Evolutionary conservation across 2,329 filamentous ascomycete genomes (phyloP).

Genomic region (Cladosporium sp.): DNA sequence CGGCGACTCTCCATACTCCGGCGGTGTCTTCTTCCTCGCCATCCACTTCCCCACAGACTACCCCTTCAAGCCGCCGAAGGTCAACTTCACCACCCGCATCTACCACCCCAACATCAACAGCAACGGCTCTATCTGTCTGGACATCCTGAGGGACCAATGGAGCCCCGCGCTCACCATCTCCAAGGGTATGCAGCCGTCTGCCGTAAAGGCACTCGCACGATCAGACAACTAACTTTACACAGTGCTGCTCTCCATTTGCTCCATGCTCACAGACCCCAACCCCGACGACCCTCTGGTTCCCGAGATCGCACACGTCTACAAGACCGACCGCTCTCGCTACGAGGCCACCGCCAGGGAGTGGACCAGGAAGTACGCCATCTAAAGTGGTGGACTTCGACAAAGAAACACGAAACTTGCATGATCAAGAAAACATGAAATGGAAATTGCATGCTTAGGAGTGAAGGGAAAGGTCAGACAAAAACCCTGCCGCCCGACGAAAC

Average conservation of each 20-base stretch:
- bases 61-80: conserved; percentile 99
- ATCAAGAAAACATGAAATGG: conserved; percentile 4
- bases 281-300: conserved; percentile 97
- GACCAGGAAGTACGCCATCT: conserved; percentile 99
- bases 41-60: conserved; percentile 99
- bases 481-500: background rate
- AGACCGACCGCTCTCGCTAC: conserved; percentile 93
- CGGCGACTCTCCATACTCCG: conserved; percentile 93
- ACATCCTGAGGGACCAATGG: conserved; percentile 99
- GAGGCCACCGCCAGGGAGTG: conserved; percentile 96
- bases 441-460: conserved; percentile 7
- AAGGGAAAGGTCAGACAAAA: conserved; percentile 1
- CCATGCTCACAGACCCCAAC: conserved; percentile 99
- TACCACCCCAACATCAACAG: conserved; percentile 99
- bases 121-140: conserved; percentile 97
- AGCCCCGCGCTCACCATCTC: conserved; percentile 97
- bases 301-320: conserved; percentile 99
- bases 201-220: too few relatives aligned
- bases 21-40: conserved; percentile 96
- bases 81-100: conserved; percentile 99
- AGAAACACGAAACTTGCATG: conserved; percentile 12
- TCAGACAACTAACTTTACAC: background rate
- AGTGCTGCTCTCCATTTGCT: conserved; percentile 99
- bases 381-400: conserved; percentile 25
- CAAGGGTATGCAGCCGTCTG: conserved; percentile 68